Evolutionary conservation across 1,139 yeast species (phyloP), one percentile per base, ranked within the genome.

Genomic region (Suhomyces ambrosiae): DNA sequence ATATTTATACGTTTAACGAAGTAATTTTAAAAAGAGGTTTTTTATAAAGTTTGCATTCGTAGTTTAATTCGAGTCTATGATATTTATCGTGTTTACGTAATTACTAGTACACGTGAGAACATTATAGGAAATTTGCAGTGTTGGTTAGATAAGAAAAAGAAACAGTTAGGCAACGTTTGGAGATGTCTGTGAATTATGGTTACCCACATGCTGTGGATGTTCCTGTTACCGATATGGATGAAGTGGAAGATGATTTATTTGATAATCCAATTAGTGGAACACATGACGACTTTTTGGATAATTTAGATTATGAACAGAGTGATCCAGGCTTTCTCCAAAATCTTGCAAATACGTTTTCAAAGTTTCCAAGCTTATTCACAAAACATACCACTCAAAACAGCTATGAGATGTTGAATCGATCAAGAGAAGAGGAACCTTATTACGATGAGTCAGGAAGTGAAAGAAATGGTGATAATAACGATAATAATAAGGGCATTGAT

Each of bases 161-260:
- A n/a, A n/a, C n/a, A n/a, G n/a, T n/a, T n/a, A n/a, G n/a, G n/a
- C n/a, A n/a, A n/a, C n/a, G n/a, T n/a, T n/a, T n/a, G n/a, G n/a
- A 21, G 27, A 48, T 50, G 53, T 44, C 49, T 18, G 41, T 44
- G 14, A 47, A 48, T 32, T 44, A 43, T 35, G 36, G 41, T 21
- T 22, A 46, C 5, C 56, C 61, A 1, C 77, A 74, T 47, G 59
- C 59, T 1, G 78, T 71, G 7, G 86, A 80, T 47, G 59, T 77
- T 2, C 86, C 86, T 0, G 68, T 80, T 10, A 75, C 82, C 1
- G 73, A 80, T 47, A 60, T 80, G 40, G 86, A 80, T 48, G 80
- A 69, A 6, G 61, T 58, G 1, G 79, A 72, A 7, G 82, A 78
- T 38, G 80, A 77, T 37, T 46, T 65, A 5, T 60, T 59, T 44